These are phyloP conservation scores for Lactifluus volemus DNA, from an alignment of 768 basidiomycete genomes.

Conservation along the genomic window DNA sequence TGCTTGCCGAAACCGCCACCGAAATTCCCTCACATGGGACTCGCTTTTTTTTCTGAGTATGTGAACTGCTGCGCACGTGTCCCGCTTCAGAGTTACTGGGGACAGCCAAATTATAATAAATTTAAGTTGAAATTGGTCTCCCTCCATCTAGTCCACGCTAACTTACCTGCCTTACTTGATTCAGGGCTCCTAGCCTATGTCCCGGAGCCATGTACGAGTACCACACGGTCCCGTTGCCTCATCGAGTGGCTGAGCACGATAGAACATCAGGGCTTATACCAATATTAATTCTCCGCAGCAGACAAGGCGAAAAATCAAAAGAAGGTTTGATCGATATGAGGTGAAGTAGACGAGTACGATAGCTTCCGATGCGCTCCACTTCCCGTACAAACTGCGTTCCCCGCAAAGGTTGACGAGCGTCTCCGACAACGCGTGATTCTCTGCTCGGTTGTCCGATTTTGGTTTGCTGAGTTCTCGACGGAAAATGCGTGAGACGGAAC, in stretches of 20 bases:
- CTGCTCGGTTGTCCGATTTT: not conserved
- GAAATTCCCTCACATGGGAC: not conserved
- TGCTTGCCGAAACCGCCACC: not conserved
- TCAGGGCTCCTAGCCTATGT: not conserved
- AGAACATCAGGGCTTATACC: not conserved
- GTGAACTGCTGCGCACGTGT: conserved; percentile 5
- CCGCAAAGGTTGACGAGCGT: not conserved
- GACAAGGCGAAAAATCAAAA: conserved; percentile 2
- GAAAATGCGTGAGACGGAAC: not conserved
- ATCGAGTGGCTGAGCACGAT: not conserved
- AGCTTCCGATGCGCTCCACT: not conserved
- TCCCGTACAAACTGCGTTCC: not conserved
- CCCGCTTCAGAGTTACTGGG: not conserved
- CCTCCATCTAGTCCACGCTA: not conserved
- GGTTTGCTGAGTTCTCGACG: not conserved
- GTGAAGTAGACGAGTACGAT: conserved; percentile 1
- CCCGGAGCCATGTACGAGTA: not conserved
- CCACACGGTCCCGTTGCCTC: not conserved
- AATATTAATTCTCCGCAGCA: conserved; percentile 12
- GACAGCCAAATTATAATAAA: not conserved
- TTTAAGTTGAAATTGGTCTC: not conserved
- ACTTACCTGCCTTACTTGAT: conserved; percentile 4
- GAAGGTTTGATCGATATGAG: conserved; percentile 18
- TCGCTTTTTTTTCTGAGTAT: not conserved
- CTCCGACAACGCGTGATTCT: not conserved